phyloP scores from a whole-genome alignment of 1,284 basidiomycete species.

The Phenoliferia sp. region DNA sequence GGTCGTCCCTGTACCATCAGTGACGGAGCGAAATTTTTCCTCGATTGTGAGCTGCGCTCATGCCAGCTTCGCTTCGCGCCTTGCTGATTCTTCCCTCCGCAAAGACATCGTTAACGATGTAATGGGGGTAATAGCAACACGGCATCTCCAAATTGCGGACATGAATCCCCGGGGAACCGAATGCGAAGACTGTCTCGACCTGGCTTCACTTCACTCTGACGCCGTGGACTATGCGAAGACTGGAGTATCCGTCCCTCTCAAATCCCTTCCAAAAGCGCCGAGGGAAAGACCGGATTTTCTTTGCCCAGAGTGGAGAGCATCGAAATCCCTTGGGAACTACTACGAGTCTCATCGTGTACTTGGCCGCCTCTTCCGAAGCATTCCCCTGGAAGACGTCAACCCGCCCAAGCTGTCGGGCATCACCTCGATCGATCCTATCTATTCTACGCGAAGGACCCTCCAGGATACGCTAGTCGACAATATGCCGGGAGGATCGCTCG shows the following conservation, averaged over 20 bases:
- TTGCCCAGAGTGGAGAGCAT: conserved; percentile 9
- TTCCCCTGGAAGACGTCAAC: background rate
- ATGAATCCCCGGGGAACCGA: conserved; percentile 54
- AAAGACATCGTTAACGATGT: conserved; percentile 7
- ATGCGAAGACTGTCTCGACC: conserved; percentile 55
- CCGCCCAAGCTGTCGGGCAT: background rate
- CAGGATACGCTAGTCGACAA: conserved; percentile 4
- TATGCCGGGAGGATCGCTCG: background rate
- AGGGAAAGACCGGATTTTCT: conserved; percentile 24
- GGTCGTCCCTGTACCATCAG: conserved; percentile 56
- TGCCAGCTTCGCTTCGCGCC: background rate
- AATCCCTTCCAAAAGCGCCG: conserved; percentile 18
- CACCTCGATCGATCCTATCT: background rate
- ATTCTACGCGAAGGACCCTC: background rate
- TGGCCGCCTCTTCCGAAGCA: conserved; percentile 5
- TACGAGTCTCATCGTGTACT: conserved; percentile 18
- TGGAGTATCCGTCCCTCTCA: conserved; percentile 13
- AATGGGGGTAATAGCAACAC: conserved; percentile 22
- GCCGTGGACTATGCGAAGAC: conserved; percentile 28
- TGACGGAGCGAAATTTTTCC: conserved; percentile 67
- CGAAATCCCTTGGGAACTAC: conserved; percentile 5
- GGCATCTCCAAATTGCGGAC: conserved; percentile 68
- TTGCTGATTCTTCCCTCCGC: conserved; percentile 1
- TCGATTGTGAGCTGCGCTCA: conserved; percentile 48
- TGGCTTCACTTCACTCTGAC: conserved; percentile 56